A percentile compares a stretch with the other conserved stretches of the same genome.
Conservation (phyloP, 2,329 filamentous ascomycete genomes). For the Hypoxylon sp. region DNA sequence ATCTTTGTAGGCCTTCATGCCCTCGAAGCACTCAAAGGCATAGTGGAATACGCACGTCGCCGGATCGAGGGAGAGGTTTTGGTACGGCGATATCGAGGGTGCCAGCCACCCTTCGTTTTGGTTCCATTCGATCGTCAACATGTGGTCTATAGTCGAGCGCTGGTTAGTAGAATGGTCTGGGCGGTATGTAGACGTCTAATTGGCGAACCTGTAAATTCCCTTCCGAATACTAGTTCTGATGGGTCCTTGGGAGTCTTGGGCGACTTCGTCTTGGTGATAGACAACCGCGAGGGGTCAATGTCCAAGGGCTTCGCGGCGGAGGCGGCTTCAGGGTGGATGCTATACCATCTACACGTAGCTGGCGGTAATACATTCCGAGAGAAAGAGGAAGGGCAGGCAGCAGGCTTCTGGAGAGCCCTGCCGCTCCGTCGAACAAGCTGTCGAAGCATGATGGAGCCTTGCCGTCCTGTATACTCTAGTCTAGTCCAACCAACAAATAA, state of each 20-base stretch:
- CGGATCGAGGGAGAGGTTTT: constrained; percentile 96
- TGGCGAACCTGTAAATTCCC: constrained; percentile 83
- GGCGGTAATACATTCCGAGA: constrained; percentile 50
- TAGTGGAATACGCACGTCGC: constrained; percentile 99
- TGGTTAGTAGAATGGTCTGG: background rate
- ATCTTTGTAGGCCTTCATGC: constrained; percentile 99
- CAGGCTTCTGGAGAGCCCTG: constrained; percentile 51
- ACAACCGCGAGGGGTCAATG: constrained; percentile 82
- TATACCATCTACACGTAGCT: constrained; percentile 59
- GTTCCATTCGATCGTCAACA: constrained; percentile 96
- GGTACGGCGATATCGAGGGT: constrained; percentile 89
- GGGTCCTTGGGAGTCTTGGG: constrained; percentile 81
- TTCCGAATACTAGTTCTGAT: constrained; percentile 89
- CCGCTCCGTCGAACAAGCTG: constrained; percentile 58
- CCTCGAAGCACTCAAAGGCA: constrained; percentile 97
- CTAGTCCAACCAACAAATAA: background rate
- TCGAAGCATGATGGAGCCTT: constrained; percentile 59
- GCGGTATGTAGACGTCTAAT: background rate
- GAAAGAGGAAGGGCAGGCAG: constrained; percentile 49
- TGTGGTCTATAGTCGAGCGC: constrained; percentile 76
- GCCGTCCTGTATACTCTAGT: background rate
- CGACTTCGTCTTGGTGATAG: constrained; percentile 77
- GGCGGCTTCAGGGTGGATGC: constrained; percentile 64
- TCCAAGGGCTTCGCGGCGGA: constrained; percentile 68
- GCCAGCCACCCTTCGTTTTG: constrained; percentile 83